A percentile compares a stretch with the other conserved stretches of the same genome.
These are phyloP conservation scores for Spathaspora passalidarum DNA, from an alignment of 805 yeast genomes.

Conservation along the genomic window DNA sequence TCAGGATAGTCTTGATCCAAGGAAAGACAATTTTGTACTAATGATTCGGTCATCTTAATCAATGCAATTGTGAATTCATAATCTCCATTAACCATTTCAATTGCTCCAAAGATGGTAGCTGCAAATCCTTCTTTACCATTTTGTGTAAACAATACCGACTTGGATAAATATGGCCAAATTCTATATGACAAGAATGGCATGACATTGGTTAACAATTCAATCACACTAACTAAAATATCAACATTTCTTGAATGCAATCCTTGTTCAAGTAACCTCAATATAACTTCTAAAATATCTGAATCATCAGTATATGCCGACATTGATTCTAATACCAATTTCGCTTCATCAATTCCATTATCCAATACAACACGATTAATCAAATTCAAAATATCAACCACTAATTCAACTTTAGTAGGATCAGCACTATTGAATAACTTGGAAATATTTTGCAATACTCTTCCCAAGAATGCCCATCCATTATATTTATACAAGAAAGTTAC, in stretches of 20 bases:
- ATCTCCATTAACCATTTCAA: slow-evolving; percentile 67
- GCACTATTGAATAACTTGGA: slow-evolving; percentile 37
- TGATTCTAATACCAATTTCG: slow-evolving; percentile 29
- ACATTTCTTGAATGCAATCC: slow-evolving; percentile 56
- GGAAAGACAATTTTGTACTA: slow-evolving; percentile 49
- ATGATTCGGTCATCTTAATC: slow-evolving; percentile 50
- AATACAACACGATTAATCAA: slow-evolving; percentile 47
- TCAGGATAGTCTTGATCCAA: slow-evolving; percentile 17
- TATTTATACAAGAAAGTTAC: slow-evolving; percentile 71
- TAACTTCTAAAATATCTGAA: slow-evolving; percentile 58
- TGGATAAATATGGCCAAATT: slow-evolving; percentile 76
- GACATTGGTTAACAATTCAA: slow-evolving; percentile 49
- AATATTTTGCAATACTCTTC: slow-evolving; percentile 70
- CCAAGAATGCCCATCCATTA: slow-evolving; percentile 86
- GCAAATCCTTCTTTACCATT: slow-evolving; percentile 63
- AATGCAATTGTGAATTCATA: slow-evolving; percentile 62
- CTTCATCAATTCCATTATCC: slow-evolving; percentile 30
- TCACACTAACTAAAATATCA: slow-evolving; percentile 40
- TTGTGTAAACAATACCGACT: slow-evolving; percentile 61
- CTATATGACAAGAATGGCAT: slow-evolving; percentile 53
- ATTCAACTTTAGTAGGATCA: slow-evolving; percentile 34
- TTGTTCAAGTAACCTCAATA: slow-evolving; percentile 66
- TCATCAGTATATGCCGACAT: slow-evolving; percentile 50
- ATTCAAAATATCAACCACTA: slow-evolving; percentile 48
- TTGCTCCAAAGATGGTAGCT: slow-evolving; percentile 59